These are phyloP conservation scores for Delphinella strobiligena DNA, from an alignment of 2,329 filamentous ascomycete genomes.

Conservation along the genomic window DNA sequence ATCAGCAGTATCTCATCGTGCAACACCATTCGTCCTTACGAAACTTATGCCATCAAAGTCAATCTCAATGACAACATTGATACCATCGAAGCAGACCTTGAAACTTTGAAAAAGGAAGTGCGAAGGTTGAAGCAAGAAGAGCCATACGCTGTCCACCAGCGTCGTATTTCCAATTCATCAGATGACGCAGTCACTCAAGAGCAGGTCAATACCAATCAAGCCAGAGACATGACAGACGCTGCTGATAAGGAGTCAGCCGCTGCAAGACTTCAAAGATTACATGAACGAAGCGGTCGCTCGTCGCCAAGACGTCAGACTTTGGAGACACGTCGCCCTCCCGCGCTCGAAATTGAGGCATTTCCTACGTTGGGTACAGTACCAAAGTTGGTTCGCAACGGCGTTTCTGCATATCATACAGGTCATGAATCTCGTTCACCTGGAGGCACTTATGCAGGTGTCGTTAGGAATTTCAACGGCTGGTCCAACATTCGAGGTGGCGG, in stretches of 20 bases:
- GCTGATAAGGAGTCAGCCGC: constrained; percentile 8
- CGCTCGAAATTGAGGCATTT: not conserved
- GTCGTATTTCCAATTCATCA: not conserved
- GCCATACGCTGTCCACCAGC: too few species aligned
- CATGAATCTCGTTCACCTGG: not conserved
- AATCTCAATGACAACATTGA: not conserved
- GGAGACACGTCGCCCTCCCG: not conserved
- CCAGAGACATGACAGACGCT: not conserved
- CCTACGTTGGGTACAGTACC: not conserved
- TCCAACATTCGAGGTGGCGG: too few species aligned
- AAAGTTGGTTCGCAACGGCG: not conserved
- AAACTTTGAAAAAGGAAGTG: not conserved
- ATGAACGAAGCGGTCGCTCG: constrained; percentile 7
- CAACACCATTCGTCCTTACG: not conserved
- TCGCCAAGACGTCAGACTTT: not conserved
- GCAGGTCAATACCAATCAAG: not conserved
- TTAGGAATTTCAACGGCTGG: too few species aligned
- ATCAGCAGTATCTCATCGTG: not conserved
- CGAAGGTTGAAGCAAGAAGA: not conserved
- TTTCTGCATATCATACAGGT: not conserved
- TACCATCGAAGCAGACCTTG: not conserved
- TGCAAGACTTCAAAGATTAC: constrained; percentile 11
- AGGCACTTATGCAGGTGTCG: too few species aligned
- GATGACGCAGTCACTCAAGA: not conserved
- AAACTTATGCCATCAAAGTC: not conserved